Evolutionary conservation across 2,329 filamentous ascomycete genomes (phyloP).

Genomic region (Diaporthe vexans): DNA sequence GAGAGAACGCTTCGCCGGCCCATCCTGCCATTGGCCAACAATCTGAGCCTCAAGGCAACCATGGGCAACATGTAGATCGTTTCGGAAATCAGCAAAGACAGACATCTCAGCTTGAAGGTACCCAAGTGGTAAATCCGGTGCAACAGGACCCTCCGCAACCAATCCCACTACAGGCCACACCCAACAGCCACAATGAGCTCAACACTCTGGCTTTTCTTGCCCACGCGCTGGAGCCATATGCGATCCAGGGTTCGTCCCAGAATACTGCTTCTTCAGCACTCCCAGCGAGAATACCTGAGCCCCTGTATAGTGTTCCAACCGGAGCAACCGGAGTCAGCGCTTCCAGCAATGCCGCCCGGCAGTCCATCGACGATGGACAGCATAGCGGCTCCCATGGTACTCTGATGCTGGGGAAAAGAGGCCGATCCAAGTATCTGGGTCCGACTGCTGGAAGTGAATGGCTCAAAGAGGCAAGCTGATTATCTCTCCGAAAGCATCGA

Average conservation of each 20-base stretch:
- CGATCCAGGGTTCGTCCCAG: background rate
- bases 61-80: background rate
- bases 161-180: background rate
- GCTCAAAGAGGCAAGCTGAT: slow-evolving; percentile 30
- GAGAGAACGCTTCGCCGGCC: background rate
- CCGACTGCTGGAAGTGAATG: slow-evolving; percentile 31
- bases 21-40: too few relatives aligned
- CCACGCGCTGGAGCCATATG: slow-evolving; percentile 3
- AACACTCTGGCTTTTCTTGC: slow-evolving; percentile 2
- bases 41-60: background rate
- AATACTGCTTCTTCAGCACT: background rate
- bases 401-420: slow-evolving; percentile 28
- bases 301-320: background rate
- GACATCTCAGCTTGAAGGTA: background rate
- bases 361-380: slow-evolving; percentile 21
- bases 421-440: slow-evolving; percentile 27
- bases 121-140: background rate
- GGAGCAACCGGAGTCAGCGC: background rate
- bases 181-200: background rate
- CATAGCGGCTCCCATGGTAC: slow-evolving; percentile 31
- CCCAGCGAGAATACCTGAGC: background rate
- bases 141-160: background rate
- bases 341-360: slow-evolving; percentile 20
- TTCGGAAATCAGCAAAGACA: background rate
- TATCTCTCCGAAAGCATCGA: background rate